These are phyloP conservation scores for Tritrichomonas musculus DNA, from an alignment of 208 protist genomes.

Conservation along the genomic window DNA sequence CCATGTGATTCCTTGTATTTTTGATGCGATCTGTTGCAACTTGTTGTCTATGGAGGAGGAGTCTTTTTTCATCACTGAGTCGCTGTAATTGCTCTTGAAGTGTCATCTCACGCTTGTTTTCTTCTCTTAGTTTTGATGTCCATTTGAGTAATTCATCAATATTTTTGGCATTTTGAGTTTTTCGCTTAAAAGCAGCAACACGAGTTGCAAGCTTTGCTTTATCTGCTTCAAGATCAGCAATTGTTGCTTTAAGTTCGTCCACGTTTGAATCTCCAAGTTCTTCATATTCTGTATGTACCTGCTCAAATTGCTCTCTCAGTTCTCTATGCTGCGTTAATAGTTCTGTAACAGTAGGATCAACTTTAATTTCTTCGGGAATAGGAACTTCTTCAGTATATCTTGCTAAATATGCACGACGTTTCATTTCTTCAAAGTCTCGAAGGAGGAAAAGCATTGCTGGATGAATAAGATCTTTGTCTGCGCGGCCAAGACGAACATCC, in stretches of 20 bases:
- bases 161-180: background rate
- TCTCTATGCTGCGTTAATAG: background rate
- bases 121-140: background rate
- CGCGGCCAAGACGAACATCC: background rate
- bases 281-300: background rate
- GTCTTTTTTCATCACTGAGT: background rate
- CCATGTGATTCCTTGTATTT: background rate
- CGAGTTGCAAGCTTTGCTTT: background rate
- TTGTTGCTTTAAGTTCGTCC: background rate
- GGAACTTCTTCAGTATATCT: background rate
- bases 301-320: background rate
- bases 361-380: background rate
- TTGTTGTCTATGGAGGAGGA: background rate
- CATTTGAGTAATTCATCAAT: background rate
- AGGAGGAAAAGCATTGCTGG: background rate
- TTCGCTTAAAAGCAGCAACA: background rate
- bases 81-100: background rate
- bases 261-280: background rate
- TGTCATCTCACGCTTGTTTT: background rate
- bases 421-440: conserved; percentile 2
- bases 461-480: background rate
- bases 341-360: background rate
- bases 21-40: background rate
- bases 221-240: background rate
- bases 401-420: background rate